Evolutionary conservation across 176 grass and related monocot genomes (phyloP).

Genomic region (Poa pratensis): DNA sequence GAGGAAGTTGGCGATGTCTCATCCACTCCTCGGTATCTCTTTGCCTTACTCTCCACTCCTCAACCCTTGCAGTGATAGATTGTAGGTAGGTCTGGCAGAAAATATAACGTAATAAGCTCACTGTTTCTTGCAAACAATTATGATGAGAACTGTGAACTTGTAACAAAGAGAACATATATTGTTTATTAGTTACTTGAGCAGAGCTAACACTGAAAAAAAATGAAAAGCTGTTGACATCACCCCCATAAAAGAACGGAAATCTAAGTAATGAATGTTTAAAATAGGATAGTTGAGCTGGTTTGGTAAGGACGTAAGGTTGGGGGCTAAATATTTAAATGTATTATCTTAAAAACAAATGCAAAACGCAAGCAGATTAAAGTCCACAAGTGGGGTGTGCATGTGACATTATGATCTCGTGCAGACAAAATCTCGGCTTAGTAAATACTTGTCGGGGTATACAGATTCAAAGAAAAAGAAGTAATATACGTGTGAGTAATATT

Average conservation of each 20-base stretch:
- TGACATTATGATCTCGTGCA: background rate
- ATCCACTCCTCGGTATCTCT: slow-evolving; percentile 98
- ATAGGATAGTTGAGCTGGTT: slow-evolving; percentile 13
- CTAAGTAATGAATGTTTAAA: slow-evolving; percentile 3
- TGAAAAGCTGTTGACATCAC: background rate
- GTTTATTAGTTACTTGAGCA: background rate
- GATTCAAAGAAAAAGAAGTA: background rate
- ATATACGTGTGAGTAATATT: background rate
- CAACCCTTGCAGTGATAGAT: slow-evolving; percentile 90
- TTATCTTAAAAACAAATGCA: background rate
- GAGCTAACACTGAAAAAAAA: background rate
- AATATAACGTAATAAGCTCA: slow-evolving; percentile 31
- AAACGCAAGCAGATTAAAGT: background rate
- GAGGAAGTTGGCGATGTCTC: slow-evolving; percentile 85
- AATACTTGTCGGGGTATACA: background rate
- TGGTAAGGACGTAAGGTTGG: background rate
- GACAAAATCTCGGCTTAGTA: background rate
- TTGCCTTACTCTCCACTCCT: slow-evolving; percentile 95
- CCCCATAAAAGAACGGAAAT: slow-evolving; percentile 1
- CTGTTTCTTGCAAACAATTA: slow-evolving; percentile 22
- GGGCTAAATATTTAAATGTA: background rate
- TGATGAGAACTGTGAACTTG: background rate
- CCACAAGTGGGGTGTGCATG: background rate
- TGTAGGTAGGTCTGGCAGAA: slow-evolving; percentile 88
- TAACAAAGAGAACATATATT: background rate